Evolutionary conservation across 1,139 yeast genomes (phyloP).

Genomic region (Nakaseomyces glabratus): DNA sequence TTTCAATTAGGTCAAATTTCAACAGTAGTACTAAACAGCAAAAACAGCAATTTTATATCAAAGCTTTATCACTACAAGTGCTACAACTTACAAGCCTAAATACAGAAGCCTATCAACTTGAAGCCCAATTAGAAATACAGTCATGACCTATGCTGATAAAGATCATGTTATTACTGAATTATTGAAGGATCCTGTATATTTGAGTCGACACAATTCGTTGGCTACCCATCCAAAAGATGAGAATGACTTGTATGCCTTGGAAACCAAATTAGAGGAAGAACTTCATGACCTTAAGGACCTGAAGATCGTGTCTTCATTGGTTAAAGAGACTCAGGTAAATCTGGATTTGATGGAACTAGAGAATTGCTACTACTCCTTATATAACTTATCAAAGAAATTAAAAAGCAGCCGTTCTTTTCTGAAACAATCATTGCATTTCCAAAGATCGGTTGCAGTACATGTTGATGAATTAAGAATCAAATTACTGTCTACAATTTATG

Average conservation of each 20-base stretch:
- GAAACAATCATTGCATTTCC: slow-evolving; percentile 23
- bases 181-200: slow-evolving; percentile 23
- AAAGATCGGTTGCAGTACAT: slow-evolving; percentile 22
- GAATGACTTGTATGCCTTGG: not conserved
- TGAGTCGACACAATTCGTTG: not conserved
- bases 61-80: no score
- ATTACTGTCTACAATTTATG: slow-evolving; percentile 16
- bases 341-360: slow-evolving; percentile 24
- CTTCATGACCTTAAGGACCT: slow-evolving; percentile 19
- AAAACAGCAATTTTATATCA: no score
- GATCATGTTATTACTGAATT: slow-evolving; percentile 11
- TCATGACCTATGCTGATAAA: no score
- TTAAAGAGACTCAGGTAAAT: slow-evolving; percentile 24
- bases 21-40: no score
- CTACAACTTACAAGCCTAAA: no score
- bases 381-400: slow-evolving; percentile 20
- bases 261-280: slow-evolving; percentile 13
- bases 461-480: slow-evolving; percentile 23
- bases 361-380: slow-evolving; percentile 26
- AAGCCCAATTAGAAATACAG: no score
- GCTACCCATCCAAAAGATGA: not conserved
- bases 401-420: slow-evolving; percentile 13
- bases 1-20: no score
- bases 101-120: no score
- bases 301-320: slow-evolving; percentile 17